Base-by-base conservation (phyloP, 495 filamentous ascomycete species). In the Echria macrotheca region DNA sequence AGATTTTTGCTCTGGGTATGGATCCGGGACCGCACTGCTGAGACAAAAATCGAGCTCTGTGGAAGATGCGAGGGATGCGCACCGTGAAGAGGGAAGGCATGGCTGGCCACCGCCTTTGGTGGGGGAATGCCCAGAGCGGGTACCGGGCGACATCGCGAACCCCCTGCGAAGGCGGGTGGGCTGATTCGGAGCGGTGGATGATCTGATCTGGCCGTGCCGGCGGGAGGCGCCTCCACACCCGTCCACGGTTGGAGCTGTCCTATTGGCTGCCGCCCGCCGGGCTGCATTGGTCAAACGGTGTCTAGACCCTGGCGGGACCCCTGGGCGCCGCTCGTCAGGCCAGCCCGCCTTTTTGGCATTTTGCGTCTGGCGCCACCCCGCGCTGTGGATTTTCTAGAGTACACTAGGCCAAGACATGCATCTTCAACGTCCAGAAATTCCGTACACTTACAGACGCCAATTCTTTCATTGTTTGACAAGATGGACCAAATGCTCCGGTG, bases 161-260 rank as follows among this genome's bases (percentile, higher is more conserved):
- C 39, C 50, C 19, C 36, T 43, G 46, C 42, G 37, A 45, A 47
- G 25, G 25, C 45, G 41, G 44, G 61, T 64, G 61, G 61, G 58
- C 61, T 64, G 61, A 64, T 64, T 61, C 53, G 42, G 52, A 26
- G 52, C 50, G 15, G 33, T 38, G 53, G 39, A 64, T 64, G 60
- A 57, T 43, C 61, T 61, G 61, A 64, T 64, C 55, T 57, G 33
- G 47, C 22, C 35, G 41, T 26, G 18, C 17, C 24, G 49, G 28
- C 21, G 17, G 6, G 21, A 31, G n/a, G 19, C 15, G 23, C 35
- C 43, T 49, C 51, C 55, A 44, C 54, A 22, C 23, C 25, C 21
- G 22, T 9, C 2, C 8, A 14, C 28, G 17, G 37, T 58, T 31
- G 18, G 24, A n/a, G 14, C 11, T 11, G 2, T 5, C 31, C 29